These are phyloP conservation scores for Whalleya microplaca DNA, from an alignment of 2,329 filamentous ascomycete species.

Conservation along the genomic window DNA sequence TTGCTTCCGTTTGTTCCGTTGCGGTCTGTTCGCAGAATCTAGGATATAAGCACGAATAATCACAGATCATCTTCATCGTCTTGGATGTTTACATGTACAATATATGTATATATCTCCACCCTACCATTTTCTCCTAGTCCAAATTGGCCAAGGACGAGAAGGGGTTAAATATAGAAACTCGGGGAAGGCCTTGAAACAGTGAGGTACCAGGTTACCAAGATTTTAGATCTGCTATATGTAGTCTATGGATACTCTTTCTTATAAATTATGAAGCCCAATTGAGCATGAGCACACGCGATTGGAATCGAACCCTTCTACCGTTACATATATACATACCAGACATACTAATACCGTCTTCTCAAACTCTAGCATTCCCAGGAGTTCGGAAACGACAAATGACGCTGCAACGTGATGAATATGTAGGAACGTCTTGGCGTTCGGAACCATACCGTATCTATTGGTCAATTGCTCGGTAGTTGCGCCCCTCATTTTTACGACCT, in stretches of 20 bases:
- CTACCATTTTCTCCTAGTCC: not conserved
- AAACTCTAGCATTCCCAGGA: not conserved
- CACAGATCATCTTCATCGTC: not conserved
- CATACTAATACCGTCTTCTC: too few relatives aligned
- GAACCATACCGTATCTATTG: slow-evolving; percentile 19
- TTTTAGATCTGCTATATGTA: too few relatives aligned
- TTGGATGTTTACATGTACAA: not conserved
- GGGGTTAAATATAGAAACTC: too few relatives aligned
- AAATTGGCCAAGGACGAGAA: too few relatives aligned
- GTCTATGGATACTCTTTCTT: too few relatives aligned
- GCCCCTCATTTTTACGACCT: slow-evolving; percentile 1
- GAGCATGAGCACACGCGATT: too few relatives aligned
- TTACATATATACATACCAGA: too few relatives aligned
- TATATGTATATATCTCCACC: not conserved
- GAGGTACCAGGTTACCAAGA: too few relatives aligned
- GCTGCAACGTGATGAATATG: not conserved
- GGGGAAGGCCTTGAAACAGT: too few relatives aligned
- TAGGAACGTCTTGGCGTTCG: slow-evolving; percentile 4
- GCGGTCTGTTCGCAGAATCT: slow-evolving; percentile 2
- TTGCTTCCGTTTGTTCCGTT: not conserved
- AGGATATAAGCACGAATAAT: not conserved
- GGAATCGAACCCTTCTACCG: too few relatives aligned
- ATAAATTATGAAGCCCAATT: too few relatives aligned
- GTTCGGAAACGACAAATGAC: not conserved
- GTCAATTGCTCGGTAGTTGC: slow-evolving; percentile 25